These are phyloP conservation scores for Datisca glomerata DNA, from an alignment of 306 rosid species.

Conservation along the genomic window DNA sequence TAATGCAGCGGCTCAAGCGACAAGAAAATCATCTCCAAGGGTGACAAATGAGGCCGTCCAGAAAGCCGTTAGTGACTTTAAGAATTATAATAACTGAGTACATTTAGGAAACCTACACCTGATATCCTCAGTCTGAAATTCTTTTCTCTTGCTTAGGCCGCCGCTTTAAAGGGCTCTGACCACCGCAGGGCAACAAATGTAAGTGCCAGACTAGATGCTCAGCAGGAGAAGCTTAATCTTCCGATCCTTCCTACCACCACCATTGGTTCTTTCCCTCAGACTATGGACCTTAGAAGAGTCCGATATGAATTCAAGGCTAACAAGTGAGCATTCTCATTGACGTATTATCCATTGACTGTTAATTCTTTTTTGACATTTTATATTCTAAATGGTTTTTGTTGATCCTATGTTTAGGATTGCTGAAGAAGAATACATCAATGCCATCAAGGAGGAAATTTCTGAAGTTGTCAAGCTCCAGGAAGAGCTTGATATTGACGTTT, in stretches of 20 bases:
- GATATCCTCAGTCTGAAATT: no score
- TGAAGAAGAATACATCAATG: conserved; percentile 63
- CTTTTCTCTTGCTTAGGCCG: conserved; percentile 43
- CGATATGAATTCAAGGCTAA: conserved; percentile 93
- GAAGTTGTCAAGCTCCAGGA: conserved; percentile 79
- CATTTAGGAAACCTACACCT: no score
- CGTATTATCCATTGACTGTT: conserved; percentile 3
- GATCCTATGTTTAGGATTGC: conserved; percentile 63
- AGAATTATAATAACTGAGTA: conserved; percentile 1
- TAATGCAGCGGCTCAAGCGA: conserved; percentile 58
- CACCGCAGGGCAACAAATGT: conserved; percentile 81
- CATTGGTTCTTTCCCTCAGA: conserved; percentile 93
- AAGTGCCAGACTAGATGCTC: conserved; percentile 81
- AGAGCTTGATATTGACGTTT: conserved; percentile 86
- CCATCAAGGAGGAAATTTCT: conserved; percentile 62
- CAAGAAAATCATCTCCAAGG: conserved; percentile 77
- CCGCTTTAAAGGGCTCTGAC: conserved; percentile 81
- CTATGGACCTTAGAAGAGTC: conserved; percentile 71
- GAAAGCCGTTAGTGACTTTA: conserved; percentile 72
- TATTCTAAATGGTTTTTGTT: conserved; percentile 1
- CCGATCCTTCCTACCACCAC: conserved; percentile 95
- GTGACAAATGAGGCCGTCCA: conserved; percentile 80
- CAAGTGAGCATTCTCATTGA: conserved; percentile 36
- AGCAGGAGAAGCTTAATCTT: conserved; percentile 87
- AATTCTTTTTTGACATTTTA: background rate